phyloP scores from a whole-genome alignment of 2,329 filamentous ascomycete genomes.

The Epichloe aotearoae region DNA sequence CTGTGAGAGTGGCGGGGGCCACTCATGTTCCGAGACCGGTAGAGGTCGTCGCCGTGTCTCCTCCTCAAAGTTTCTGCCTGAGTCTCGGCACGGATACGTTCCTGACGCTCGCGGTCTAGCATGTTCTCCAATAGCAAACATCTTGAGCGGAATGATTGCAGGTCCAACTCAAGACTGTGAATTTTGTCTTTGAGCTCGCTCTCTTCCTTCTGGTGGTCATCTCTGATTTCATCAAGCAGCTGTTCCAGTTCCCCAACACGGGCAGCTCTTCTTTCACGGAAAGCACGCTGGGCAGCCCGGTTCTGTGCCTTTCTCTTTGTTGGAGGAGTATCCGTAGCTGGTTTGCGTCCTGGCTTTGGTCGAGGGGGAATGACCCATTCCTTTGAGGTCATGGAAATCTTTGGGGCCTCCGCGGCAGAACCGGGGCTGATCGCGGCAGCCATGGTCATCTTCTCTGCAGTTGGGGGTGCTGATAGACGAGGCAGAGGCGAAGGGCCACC shows the following conservation, averaged over 20 bases:
- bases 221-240: conserved; percentile 48
- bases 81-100: conserved; percentile 30
- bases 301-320: conserved; percentile 95
- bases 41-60: conserved; percentile 16
- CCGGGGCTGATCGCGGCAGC: conserved; percentile 31
- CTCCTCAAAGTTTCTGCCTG: conserved; percentile 24
- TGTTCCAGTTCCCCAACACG: conserved; percentile 67
- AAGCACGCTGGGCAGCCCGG: conserved; percentile 78
- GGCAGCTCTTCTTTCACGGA: conserved; percentile 74
- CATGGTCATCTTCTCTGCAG: conserved; percentile 32
- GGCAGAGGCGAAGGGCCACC: conserved; percentile 13
- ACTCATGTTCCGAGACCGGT: conserved; percentile 16
- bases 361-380: conserved; percentile 79
- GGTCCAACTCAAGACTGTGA: conserved; percentile 46
- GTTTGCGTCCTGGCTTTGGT: conserved; percentile 85
- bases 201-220: conserved; percentile 42
- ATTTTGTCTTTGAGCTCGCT: conserved; percentile 45
- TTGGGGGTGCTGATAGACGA: conserved; percentile 21
- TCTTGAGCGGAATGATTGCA: conserved; percentile 50
- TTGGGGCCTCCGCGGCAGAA: conserved; percentile 27
- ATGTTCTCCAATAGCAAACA: conserved; percentile 51
- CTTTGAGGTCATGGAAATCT: conserved; percentile 57
- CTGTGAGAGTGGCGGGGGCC: conserved; percentile 8
- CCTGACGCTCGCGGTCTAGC: conserved; percentile 43
- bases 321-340: conserved; percentile 80